Evolutionary conservation across 2,329 filamentous ascomycete genomes (phyloP).

Genomic region (Fusarium palustre): DNA sequence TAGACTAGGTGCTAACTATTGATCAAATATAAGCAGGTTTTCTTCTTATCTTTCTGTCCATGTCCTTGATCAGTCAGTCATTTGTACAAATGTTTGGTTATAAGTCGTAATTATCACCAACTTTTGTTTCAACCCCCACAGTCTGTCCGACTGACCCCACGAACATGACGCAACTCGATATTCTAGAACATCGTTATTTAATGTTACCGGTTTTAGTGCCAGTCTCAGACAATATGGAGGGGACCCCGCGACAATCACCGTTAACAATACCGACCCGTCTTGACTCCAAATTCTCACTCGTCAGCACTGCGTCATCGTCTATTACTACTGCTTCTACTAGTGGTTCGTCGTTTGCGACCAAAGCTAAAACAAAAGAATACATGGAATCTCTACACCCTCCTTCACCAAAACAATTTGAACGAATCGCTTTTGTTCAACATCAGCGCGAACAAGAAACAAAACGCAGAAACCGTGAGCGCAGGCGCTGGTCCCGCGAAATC

Average conservation of each 20-base stretch:
- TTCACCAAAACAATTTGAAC: slow-evolving; percentile 59
- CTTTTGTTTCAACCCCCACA: slow-evolving; percentile 19
- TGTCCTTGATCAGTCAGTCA: slow-evolving; percentile 1
- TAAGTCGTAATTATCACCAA: slow-evolving; percentile 16
- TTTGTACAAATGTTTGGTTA: not conserved
- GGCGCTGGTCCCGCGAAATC: slow-evolving; percentile 52
- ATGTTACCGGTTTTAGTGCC: slow-evolving; percentile 35
- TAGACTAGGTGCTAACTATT: not conserved
- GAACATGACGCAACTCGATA: slow-evolving; percentile 43
- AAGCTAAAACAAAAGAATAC: slow-evolving; percentile 56
- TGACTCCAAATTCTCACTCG: slow-evolving; percentile 32
- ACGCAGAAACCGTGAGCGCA: slow-evolving; percentile 55
- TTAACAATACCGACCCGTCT: slow-evolving; percentile 2
- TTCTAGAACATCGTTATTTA: slow-evolving; percentile 39
- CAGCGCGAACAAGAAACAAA: slow-evolving; percentile 59
- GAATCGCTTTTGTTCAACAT: slow-evolving; percentile 63
- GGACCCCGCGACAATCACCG: slow-evolving; percentile 33
- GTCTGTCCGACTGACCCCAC: slow-evolving; percentile 17
- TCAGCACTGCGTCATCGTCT: slow-evolving; percentile 35
- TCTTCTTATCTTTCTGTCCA: not conserved
- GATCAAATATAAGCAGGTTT: not conserved
- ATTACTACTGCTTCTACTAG: not conserved
- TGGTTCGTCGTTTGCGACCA: slow-evolving; percentile 18
- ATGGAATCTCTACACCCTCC: slow-evolving; percentile 64
- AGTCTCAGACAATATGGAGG: slow-evolving; percentile 13